Evolutionary conservation across 2,329 filamentous ascomycete species (phyloP).

Genomic region (Neonectria ditissima): DNA sequence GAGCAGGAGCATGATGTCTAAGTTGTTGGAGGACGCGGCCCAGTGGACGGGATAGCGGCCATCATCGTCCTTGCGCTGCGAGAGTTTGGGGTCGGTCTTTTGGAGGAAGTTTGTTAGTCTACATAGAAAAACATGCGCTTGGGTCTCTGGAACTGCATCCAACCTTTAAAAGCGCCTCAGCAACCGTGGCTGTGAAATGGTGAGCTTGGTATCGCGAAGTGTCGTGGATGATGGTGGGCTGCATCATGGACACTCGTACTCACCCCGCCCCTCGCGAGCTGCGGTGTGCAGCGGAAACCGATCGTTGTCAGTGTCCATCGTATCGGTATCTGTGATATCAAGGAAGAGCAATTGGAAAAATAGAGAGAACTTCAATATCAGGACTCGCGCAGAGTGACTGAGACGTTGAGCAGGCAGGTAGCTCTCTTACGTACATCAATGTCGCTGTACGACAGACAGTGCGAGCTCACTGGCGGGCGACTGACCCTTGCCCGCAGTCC

Average conservation of each 20-base stretch:
- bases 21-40: conserved; percentile 86
- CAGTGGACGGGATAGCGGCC: conserved; percentile 93
- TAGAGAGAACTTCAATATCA: neutral
- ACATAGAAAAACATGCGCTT: no score
- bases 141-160: neutral
- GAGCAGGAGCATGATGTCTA: conserved; percentile 79
- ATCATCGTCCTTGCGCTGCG: conserved; percentile 80
- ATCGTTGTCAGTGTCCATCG: conserved; percentile 55
- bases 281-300: conserved; percentile 91
- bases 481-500: no score
- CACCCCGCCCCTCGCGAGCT: conserved; percentile 86
- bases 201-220: conserved; percentile 26
- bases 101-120: neutral
- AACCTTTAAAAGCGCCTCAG: conserved; percentile 69
- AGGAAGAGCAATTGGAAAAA: neutral
- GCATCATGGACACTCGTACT: conserved; percentile 40
- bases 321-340: conserved; percentile 9
- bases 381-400: conserved; percentile 12
- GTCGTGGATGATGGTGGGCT: conserved; percentile 3
- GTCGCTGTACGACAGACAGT: neutral
- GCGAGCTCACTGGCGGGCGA: neutral
- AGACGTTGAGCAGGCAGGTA: conserved; percentile 1
- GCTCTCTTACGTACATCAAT: conserved; percentile 2
- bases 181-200: conserved; percentile 66
- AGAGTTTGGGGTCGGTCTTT: conserved; percentile 83